Evolutionary conservation across 2,329 filamentous ascomycete genomes (phyloP), one percentile per base, ranked within the genome.

Genomic region (Dactylellina leptospora): DNA sequence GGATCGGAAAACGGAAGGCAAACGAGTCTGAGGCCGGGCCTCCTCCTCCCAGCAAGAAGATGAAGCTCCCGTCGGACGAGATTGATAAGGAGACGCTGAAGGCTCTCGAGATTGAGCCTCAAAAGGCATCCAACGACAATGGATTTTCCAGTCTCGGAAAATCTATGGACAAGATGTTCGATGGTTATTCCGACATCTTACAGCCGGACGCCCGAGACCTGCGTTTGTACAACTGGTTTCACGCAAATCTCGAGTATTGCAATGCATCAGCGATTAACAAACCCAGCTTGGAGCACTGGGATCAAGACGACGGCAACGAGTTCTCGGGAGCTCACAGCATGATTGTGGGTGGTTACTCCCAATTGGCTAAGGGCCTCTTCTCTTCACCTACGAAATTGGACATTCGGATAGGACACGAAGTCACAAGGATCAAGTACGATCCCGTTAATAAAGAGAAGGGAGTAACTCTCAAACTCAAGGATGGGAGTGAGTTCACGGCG

Each of bases 241-340:
- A 97, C 79, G 96, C 96, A 75, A 99, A 99, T 78, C 84, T 99
- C 11, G 95, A 99, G 80, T 99, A 99, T 78, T 96, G 93, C 74
- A 99, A 97, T 79, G 95, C 95, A 1, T 91, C 88, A 1, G 96
- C 92, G 75, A 87, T 96, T 60, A 88, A 90, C 75, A 89, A 90
- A 74, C 85, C 99, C 16, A 97, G 93, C 79, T 85, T 99, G 11
- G 87, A 89, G 5, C 89, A 93, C 0, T 97, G 96, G 91, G 96
- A 99, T 79, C 92, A 99, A 77, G 96, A 99, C 78, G 92, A 93
- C 53, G 95, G 95, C 0, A 97, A 99, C 76, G 95, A 99, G 78
- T 99, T 96, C 82, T 93, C 97, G 79, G 95, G 95, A 4, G 88
- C 90, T 73, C 96, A 99, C 79, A 92, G 91, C 0, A 93, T 97